These are phyloP conservation scores for Neurospora crassa DNA, from an alignment of 2,329 filamentous ascomycete species.

Conservation along the genomic window DNA sequence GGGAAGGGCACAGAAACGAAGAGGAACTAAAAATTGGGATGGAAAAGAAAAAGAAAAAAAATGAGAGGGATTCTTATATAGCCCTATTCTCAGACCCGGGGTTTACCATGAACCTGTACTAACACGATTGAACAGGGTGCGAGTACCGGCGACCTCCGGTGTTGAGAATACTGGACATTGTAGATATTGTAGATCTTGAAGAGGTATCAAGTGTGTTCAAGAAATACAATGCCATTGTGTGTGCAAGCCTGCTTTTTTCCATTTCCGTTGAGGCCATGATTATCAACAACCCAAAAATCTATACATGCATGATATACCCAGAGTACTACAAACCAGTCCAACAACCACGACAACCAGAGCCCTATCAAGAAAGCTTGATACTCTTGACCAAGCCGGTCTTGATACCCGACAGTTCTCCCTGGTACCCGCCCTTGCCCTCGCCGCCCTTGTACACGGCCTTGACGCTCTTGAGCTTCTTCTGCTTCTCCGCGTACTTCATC, in stretches of 20 bases:
- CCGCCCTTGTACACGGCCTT: constrained; percentile 80
- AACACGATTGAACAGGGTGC: not conserved
- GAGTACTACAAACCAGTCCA: not conserved
- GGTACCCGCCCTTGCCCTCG: constrained; percentile 76
- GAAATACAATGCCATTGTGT: not conserved
- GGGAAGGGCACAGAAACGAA: too few relatives aligned
- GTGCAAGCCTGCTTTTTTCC: not conserved
- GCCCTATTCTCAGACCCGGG: too few relatives aligned
- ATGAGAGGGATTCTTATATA: too few relatives aligned
- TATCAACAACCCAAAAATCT: not conserved
- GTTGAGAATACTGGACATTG: not conserved
- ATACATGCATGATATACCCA: not conserved
- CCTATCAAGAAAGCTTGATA: constrained; percentile 58
- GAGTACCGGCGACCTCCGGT: not conserved
- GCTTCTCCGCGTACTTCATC: constrained; percentile 90
- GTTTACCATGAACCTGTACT: not conserved
- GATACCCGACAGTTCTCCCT: constrained; percentile 89
- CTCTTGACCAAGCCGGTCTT: constrained; percentile 90
- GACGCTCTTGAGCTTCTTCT: constrained; percentile 90
- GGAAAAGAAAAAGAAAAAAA: too few relatives aligned
- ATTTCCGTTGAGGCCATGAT: not conserved
- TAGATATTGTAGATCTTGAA: not conserved
- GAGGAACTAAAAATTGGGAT: too few relatives aligned
- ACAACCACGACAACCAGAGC: not conserved
- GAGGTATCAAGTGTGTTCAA: not conserved